Base-by-base conservation (phyloP, 306 rosid genomes). In the Aeschynomene evenia region DNA sequence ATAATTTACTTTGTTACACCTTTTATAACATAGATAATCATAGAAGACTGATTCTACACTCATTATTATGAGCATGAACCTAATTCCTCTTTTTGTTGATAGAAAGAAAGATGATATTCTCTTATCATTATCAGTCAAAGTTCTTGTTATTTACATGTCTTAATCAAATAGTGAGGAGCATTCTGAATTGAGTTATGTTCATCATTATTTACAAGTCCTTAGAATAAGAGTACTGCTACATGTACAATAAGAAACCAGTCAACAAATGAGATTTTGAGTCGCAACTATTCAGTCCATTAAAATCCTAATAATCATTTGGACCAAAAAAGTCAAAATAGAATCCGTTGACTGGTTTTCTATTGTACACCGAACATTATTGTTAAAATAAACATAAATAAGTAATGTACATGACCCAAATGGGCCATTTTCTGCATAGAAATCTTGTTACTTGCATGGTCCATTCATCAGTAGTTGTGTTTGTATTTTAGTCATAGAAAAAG, bases 1-100 rank as follows among this genome's bases (percentile, higher is more conserved):
- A 57, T 11, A 42, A 64, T 21, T 45, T 23, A n/a, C n/a, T 51
- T 57, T 21, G 3, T 72, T 15, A 53, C 51, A 81, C 75, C 76
- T 60, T n/a, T 14, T 73, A 72, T 77, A 62, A 16, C 77, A 72
- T 75, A 74, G 66, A 37, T n/a, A n/a, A n/a, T n/a, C n/a, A n/a
- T 43, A 68, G 81, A 75, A 53, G 63, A 62, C 52, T 16, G 71
- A 66, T 77, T 81, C 80, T 80, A 76, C 84, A 75, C 79, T 14
- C 10, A 69, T 62, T 50, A 12, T 37, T 57, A 70, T 58, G 72
- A 54, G 52, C 18, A 26, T 66, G 64, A 74, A 67, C 71, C 58
- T 52, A 66, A 74, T 70, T 74, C 82, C 56, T 57, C 14, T 52
- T 58, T 56, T 28, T 67, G 18, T 19, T 62, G 70, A 72, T 70